Percentiles rank a stretch among this genome's conserved stretches.
Evolutionary conservation across 495 filamentous ascomycete genomes (phyloP).

Genomic region (Podospora comata): DNA sequence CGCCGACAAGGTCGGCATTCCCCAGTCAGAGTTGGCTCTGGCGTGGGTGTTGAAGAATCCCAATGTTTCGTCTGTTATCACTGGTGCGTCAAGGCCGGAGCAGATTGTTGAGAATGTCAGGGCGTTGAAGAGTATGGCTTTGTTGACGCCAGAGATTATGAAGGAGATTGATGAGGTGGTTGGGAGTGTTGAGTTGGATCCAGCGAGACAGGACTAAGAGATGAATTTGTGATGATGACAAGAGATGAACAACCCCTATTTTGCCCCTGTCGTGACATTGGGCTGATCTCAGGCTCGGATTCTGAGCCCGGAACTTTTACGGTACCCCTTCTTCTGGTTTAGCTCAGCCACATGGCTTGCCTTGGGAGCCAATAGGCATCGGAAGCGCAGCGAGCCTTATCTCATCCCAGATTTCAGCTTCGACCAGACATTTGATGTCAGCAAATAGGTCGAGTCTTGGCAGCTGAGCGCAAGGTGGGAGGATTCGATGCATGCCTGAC

Average conservation of each 20-base stretch:
- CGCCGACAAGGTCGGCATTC: constrained; percentile 62
- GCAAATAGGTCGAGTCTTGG: no score
- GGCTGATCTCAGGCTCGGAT: no score
- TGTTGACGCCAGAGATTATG: constrained; percentile 53
- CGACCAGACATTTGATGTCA: no score
- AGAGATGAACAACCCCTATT: background rate
- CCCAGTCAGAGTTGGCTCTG: constrained; percentile 56
- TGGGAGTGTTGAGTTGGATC: constrained; percentile 28
- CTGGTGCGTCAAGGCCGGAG: constrained; percentile 64
- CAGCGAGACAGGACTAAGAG: constrained; percentile 26
- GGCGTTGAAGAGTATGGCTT: constrained; percentile 54
- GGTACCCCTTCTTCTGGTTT: no score
- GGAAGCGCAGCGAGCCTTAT: no score
- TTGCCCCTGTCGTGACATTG: background rate
- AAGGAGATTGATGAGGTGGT: constrained; percentile 60
- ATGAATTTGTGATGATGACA: background rate
- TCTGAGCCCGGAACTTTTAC: no score
- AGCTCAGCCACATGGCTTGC: no score
- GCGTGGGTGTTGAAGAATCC: constrained; percentile 74
- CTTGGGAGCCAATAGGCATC: no score
- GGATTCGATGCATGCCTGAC: no score
- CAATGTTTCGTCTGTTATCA: constrained; percentile 66
- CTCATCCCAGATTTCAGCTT: no score
- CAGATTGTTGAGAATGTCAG: constrained; percentile 65
- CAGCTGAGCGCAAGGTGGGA: no score